Evolutionary conservation across 169 alveolate genomes (phyloP).

Genomic region (Cyclospora cayetanensis): DNA sequence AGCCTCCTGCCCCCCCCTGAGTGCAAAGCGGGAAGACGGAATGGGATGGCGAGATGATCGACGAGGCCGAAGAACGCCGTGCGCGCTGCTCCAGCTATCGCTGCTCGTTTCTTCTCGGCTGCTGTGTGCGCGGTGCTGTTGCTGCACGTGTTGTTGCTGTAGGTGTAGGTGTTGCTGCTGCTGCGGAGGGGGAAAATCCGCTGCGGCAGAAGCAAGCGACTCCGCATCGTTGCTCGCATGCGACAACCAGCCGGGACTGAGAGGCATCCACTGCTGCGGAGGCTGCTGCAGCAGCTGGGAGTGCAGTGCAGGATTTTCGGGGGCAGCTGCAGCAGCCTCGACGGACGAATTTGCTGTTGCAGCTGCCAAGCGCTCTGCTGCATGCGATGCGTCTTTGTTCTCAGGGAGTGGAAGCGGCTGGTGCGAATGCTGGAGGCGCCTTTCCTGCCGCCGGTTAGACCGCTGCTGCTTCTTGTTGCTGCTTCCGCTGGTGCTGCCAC

Average conservation of each 20-base stretch:
- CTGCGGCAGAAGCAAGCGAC: background rate
- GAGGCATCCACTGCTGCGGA: background rate
- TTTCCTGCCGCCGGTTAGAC: background rate
- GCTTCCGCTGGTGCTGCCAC: conserved; percentile 16
- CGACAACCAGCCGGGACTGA: background rate
- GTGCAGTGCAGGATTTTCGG: too few species aligned
- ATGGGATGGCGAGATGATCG: background rate
- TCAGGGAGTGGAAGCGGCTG: too few species aligned
- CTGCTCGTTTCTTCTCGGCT: conserved; percentile 13
- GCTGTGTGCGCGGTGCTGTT: background rate
- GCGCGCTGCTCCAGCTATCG: too few species aligned
- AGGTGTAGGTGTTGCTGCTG: background rate
- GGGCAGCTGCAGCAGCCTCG: too few species aligned
- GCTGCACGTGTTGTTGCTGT: conserved; percentile 5
- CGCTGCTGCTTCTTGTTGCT: background rate
- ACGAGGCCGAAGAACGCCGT: background rate
- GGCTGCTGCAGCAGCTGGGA: background rate
- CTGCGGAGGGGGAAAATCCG: background rate
- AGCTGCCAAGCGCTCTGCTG: too few species aligned
- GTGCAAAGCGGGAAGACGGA: background rate
- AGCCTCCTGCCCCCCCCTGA: background rate
- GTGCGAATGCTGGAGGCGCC: background rate
- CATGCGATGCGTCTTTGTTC: too few species aligned
- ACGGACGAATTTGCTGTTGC: too few species aligned
- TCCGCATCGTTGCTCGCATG: background rate